A percentile compares a stretch with the other conserved stretches of the same genome.
phyloP scores from a whole-genome alignment of 2,329 filamentous ascomycete genomes.

The Aquanectria penicillioides region DNA sequence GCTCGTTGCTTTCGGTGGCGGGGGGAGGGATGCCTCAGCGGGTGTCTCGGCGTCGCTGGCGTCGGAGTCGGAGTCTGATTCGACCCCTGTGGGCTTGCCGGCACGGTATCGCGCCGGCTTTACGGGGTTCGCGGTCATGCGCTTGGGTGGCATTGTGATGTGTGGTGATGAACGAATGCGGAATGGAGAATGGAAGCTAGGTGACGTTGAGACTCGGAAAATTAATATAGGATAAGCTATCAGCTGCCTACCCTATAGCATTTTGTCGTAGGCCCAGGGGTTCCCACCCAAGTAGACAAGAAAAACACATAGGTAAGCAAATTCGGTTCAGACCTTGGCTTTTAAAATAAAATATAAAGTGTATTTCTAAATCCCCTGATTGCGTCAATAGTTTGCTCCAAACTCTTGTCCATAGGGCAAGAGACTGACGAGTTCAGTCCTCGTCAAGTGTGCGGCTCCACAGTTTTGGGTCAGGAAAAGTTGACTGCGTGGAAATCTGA shows the following conservation, averaged over 20 bases:
- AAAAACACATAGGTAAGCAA: no score
- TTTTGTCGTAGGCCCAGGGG: background rate
- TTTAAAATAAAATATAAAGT: no score
- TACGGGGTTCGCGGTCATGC: constrained; percentile 92
- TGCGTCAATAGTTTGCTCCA: no score
- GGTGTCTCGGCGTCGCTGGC: constrained; percentile 55
- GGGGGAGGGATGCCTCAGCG: constrained; percentile 52
- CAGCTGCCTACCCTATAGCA: constrained; percentile 30
- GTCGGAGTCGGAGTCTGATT: constrained; percentile 64
- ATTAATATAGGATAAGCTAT: constrained; percentile 36
- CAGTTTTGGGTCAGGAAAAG: no score
- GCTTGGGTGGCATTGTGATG: constrained; percentile 72
- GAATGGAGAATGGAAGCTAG: constrained; percentile 11
- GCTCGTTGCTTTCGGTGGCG: constrained; percentile 66
- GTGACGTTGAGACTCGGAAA: constrained; percentile 37
- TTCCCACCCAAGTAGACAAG: no score
- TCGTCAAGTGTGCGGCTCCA: no score
- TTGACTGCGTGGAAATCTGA: no score
- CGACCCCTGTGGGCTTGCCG: constrained; percentile 75
- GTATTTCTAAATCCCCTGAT: no score
- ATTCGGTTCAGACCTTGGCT: no score
- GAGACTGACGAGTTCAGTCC: no score
- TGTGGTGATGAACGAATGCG: constrained; percentile 1
- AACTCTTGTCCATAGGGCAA: no score
- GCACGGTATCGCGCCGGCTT: constrained; percentile 85